Base-by-base conservation (phyloP, 805 yeast genomes). In the Kuraishia piskuri region DNA sequence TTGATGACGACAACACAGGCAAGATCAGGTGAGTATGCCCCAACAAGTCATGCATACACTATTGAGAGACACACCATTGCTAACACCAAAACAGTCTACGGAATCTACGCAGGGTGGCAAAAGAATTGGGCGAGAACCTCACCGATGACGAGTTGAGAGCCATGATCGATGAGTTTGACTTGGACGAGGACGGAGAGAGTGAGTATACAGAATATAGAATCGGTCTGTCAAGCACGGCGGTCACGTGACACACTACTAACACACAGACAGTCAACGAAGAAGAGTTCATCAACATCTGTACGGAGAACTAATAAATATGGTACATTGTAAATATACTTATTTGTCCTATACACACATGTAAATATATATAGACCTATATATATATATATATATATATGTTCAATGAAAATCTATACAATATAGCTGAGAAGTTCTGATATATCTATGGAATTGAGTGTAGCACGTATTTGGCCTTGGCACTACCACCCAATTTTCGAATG, bases 161-260 rank as follows among this genome's bases (percentile, higher is more conserved):
- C 3, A 94, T 94, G 99, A 94, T 94, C 58, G 96, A 91, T 57
- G 98, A 92, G 68, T 94, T 94, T 65, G 99, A 94, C 70, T 71
- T 91, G 51, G 97, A 94, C 66, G 96, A 89, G 53, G 98, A 94
- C 67, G 98, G 98, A 51, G 96, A 88, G 59, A 91, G 78, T 70
- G 68, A 61, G 78, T 77, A 72, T 63, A 24, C 14, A 52, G n/a
- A n/a, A n/a, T n/a, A n/a, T n/a, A n/a, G n/a, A n/a, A n/a, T n/a
- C n/a, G n/a, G n/a, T n/a, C n/a, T n/a, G n/a, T n/a, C n/a, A n/a
- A n/a, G n/a, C n/a, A n/a, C 8, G 22, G 17, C 14, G 51, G 10
- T 22, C 22, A 20, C 20, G 23, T 36, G 54, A 17, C 31, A 5
- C 36, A 8, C 22, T 71, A 68, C 72, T 68, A 68, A 69, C 74